Evolutionary conservation across 305 asterid species (phyloP).

Genomic region (Fraxinus nigra): DNA sequence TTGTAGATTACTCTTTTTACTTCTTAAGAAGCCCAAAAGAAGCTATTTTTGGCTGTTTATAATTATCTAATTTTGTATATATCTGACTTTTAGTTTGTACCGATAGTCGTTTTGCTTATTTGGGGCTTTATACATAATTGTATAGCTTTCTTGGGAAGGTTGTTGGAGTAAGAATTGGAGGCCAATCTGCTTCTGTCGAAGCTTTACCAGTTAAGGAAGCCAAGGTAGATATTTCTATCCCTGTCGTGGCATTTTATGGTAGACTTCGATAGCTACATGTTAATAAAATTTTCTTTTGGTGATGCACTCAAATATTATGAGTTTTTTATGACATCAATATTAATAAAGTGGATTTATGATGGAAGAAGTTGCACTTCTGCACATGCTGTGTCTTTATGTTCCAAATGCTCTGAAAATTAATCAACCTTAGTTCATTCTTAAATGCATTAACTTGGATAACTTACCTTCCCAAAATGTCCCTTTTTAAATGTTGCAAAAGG

Average conservation of each 20-base stretch:
- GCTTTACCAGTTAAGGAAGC: constrained; percentile 53
- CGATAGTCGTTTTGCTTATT: background rate
- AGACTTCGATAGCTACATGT: background rate
- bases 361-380: background rate
- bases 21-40: background rate
- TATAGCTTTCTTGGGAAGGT: constrained; percentile 74
- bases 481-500: background rate
- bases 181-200: constrained; percentile 47
- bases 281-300: background rate
- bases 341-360: background rate
- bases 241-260: background rate
- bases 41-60: background rate
- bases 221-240: constrained; percentile 34
- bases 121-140: background rate
- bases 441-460: background rate
- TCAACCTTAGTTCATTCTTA: background rate
- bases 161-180: constrained; percentile 61
- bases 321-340: background rate
- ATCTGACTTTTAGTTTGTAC: background rate
- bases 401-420: background rate
- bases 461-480: background rate
- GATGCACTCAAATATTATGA: background rate
- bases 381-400: background rate
- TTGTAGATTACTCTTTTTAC: background rate
- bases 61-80: background rate